Percentiles rank a stretch among this genome's conserved stretches.
Evolutionary conservation across 805 yeast genomes (phyloP).

Genomic region (Kluyveromyces nonfermentans): DNA sequence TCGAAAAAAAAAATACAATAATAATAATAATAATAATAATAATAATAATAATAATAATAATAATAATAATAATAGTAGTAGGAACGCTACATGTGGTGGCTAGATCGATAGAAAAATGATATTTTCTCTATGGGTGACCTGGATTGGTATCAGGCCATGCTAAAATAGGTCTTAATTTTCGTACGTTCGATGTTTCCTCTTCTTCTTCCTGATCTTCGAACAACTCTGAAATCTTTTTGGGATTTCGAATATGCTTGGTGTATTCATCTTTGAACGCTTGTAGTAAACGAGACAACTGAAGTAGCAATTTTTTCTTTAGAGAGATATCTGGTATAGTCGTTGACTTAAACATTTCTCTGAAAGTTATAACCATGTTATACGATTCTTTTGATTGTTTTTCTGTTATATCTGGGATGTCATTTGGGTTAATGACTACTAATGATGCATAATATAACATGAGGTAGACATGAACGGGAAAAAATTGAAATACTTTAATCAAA

Average conservation of each 20-base stretch:
- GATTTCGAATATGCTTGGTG: slow-evolving; percentile 5
- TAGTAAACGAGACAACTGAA: slow-evolving; percentile 19
- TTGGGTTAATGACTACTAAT: slow-evolving; percentile 43
- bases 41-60: slow-evolving; percentile 1
- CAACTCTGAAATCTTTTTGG: slow-evolving; percentile 14
- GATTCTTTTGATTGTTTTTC: slow-evolving; percentile 28
- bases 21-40: background rate
- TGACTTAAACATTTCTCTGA: slow-evolving; percentile 34
- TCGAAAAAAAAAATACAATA: background rate
- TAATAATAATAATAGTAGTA: background rate
- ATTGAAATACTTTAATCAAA: slow-evolving; percentile 44
- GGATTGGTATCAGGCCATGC: slow-evolving; percentile 67
- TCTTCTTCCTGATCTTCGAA: slow-evolving; percentile 11
- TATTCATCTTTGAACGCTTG: slow-evolving; percentile 10
- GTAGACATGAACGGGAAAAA: slow-evolving; percentile 65
- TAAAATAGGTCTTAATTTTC: slow-evolving; percentile 24
- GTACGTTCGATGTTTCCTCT: slow-evolving; percentile 13
- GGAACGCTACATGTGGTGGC: background rate
- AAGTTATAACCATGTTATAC: slow-evolving; percentile 34
- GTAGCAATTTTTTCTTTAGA: slow-evolving; percentile 39
- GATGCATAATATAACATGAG: slow-evolving; percentile 65
- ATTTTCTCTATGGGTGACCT: slow-evolving; percentile 40
- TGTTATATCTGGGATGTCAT: slow-evolving; percentile 18
- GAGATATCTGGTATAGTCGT: slow-evolving; percentile 45
- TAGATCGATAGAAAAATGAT: background rate